Evolutionary conservation across 2,329 filamentous ascomycete genomes (phyloP).

Genomic region (Beauveria scarabaeidicola): DNA sequence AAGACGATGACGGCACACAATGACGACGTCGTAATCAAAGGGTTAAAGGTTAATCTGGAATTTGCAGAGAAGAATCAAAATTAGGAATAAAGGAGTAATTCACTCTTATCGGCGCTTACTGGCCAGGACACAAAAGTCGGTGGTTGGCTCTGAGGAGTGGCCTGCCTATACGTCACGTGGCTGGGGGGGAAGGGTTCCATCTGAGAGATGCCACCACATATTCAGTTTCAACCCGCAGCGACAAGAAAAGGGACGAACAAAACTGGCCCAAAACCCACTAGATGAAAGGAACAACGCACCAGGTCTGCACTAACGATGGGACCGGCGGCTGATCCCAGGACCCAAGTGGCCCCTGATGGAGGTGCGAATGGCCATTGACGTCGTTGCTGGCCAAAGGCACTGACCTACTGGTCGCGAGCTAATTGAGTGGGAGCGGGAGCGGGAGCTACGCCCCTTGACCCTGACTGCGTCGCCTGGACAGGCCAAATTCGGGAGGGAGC

Average conservation of each 20-base stretch:
- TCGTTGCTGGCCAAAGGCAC: not conserved
- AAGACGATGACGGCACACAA: not conserved
- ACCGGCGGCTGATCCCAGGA: not conserved
- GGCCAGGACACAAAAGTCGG: slow-evolving; percentile 3
- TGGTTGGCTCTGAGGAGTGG: slow-evolving; percentile 7
- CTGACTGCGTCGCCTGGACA: slow-evolving; percentile 3
- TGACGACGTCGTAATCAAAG: not conserved
- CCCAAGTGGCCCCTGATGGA: not conserved
- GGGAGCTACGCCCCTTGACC: not conserved
- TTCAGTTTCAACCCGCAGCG: not conserved
- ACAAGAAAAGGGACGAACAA: not conserved
- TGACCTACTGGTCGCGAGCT: too few relatives aligned
- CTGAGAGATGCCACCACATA: not conserved
- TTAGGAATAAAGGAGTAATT: not conserved
- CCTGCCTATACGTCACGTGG: slow-evolving; percentile 10
- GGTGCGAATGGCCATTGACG: not conserved
- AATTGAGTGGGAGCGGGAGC: not conserved
- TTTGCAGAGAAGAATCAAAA: not conserved
- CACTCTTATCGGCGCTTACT: not conserved
- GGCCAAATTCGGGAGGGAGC: not conserved
- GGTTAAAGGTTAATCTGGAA: not conserved
- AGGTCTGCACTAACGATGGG: not conserved
- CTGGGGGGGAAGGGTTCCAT: not conserved
- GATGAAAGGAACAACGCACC: not conserved
- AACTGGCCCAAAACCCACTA: not conserved